These are phyloP conservation scores for Ceratocystis eucalypticola DNA, from an alignment of 2,329 filamentous ascomycete species.

Conservation along the genomic window DNA sequence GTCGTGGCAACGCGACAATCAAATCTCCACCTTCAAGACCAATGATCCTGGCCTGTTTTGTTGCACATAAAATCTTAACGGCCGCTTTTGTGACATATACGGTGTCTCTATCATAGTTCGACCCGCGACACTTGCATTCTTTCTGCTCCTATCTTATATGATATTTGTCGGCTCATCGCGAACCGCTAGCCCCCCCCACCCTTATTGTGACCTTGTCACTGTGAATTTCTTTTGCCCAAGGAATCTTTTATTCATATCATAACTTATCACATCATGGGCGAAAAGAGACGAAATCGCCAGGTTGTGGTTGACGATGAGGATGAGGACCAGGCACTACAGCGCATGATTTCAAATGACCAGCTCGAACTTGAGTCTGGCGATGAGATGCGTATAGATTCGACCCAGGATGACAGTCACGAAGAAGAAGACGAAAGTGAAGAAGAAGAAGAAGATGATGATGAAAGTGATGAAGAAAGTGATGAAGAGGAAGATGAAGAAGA, in stretches of 20 bases:
- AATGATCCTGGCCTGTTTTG: not conserved
- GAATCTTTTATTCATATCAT: not conserved
- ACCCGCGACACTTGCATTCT: too few species aligned
- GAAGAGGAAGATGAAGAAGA: not conserved
- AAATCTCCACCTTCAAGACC: not conserved
- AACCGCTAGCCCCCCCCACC: too few species aligned
- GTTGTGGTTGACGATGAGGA: not conserved
- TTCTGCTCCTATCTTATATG: too few species aligned
- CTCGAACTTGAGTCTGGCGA: not conserved
- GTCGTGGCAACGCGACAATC: not conserved
- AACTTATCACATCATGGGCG: not conserved
- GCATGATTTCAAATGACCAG: conserved; percentile 4
- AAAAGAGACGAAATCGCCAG: not conserved
- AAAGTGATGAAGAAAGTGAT: not conserved
- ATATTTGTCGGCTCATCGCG: too few species aligned
- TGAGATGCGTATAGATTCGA: not conserved
- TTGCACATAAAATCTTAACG: not conserved
- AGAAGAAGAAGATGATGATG: not conserved
- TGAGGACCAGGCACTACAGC: not conserved
- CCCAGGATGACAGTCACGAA: not conserved
- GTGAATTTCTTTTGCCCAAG: not conserved
- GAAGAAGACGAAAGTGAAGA: not conserved
- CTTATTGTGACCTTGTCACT: not conserved
- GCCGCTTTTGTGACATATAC: too few species aligned
- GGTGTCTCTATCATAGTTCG: too few species aligned